Evolutionary conservation across 2,329 filamentous ascomycete species (phyloP), one percentile per base, ranked within the genome.

Genomic region (Proliferodiscus dingleyae): DNA sequence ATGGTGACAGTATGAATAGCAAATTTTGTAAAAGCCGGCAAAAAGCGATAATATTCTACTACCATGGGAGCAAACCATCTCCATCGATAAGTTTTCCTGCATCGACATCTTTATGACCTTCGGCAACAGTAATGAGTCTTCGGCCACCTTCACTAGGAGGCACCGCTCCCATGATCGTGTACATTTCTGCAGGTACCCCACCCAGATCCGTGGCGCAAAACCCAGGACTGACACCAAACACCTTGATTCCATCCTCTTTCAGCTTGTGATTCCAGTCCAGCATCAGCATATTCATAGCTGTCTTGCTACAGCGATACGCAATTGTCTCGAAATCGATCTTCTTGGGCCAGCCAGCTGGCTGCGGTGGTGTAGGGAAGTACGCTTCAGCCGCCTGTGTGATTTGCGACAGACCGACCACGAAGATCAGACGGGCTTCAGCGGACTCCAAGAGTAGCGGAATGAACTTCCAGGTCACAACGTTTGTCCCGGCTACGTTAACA

Each of bases 241-340:
- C 69, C 57, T 72, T 75, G 2, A 78, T 71, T 0, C 72, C 72
- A 42, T 79, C 75, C 1, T 65, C 65, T 39, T 62, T 64, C 24
- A 79, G 59, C 2, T 67, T 56, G 28, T 68, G 63, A 36, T 61
- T 48, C 66, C 67, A 74, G 49, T 73, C 67, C 11, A 67, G 57
- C 71, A 74, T 71, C 50, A 75, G 44, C 71, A 74, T 74, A 49
- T 73, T 74, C 30, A 75, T 51, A 0, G 66, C 71, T 3, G 63
- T 65, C 58, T 75, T 75, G 22, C 61, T 58, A 16, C 61, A 62
- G 2, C 70, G 64, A 46, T 75, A 74, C 1, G 60, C 59, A 21
- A 64, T 54, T 0, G 51, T 50, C 3, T 50, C 48, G 57, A 56
- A 51, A 6, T 48, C 10, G 4, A 48, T 49, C 7, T 54, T 39